Base-by-base conservation (phyloP, 805 yeast species). In the Teunomyces barrocoloradensis region DNA sequence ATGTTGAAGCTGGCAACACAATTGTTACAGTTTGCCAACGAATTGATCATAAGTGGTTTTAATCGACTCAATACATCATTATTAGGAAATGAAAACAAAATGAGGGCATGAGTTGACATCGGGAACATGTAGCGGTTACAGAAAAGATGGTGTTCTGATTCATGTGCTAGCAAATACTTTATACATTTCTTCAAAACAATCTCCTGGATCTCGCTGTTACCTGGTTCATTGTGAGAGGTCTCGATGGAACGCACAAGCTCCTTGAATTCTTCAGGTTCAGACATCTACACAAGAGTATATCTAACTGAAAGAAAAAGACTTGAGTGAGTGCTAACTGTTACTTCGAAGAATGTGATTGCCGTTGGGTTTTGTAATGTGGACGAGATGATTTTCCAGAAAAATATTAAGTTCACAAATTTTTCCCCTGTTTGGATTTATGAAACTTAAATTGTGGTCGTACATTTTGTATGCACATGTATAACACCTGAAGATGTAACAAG, bases 31-130 rank as follows among this genome's bases (percentile, higher is more conserved):
- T 59, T 49, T 32, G 67, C 63, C 11, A 86, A 62, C 20, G 75
- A 66, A 0, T 63, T 59, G 3, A 64, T 60, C 42, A 79, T 66
- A 11, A 56, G 53, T 7, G 68, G 68, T 42, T 73, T 71, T 45
- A 75, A 63, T 73, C 80, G 74, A 4, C 56, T 56, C 13, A 77
- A 67, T 1, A 77, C 74, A n/a, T 69, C 74, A 33, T 69, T 69
- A 21, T 72, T 78, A 2, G 74, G 73, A 55, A 84, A 82, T 3
- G 90, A 82, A 58, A 84, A 83, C 49, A 82, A 65, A 12, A 85
- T 78, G 45, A 85, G 61, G 7, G 77, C 66, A 57, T 83, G 83
- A 11, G 76, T 71, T 7, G 85, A 69, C 17, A 81, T 70, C 2
- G 80, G 77, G 36, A 66, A 68, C 49, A 78, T 66, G 27, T 61